A percentile compares a stretch with the other conserved stretches of the same genome.
phyloP scores from a whole-genome alignment of 1,139 yeast species.

The Suhomyces coccinellae region DNA sequence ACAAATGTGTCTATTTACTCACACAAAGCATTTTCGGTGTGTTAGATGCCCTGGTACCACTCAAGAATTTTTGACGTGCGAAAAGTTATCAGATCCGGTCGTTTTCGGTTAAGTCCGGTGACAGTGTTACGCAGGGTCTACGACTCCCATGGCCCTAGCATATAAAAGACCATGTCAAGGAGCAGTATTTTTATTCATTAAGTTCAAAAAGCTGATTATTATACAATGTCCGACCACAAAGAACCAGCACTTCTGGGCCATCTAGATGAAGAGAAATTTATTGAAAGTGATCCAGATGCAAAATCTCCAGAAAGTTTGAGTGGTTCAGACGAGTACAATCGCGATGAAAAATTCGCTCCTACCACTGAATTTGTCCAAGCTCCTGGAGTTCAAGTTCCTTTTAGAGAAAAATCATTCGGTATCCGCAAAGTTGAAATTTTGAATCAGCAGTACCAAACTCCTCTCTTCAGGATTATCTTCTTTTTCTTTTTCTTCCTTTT shows the following conservation, averaged over 20 bases:
- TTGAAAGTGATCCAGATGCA: not conserved
- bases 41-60: not conserved
- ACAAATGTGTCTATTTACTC: too few relatives aligned
- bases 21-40: not conserved
- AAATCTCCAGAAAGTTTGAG: not conserved
- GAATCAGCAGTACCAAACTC: constrained; percentile 30
- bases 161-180: not conserved
- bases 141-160: not conserved
- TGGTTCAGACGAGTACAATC: not conserved
- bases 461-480: constrained; percentile 31
- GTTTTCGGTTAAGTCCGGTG: not conserved
- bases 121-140: not conserved
- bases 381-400: not conserved
- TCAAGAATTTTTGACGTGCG: not conserved
- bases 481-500: constrained; percentile 56
- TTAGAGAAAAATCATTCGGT: constrained; percentile 29
- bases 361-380: not conserved
- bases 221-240: not conserved
- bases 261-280: not conserved
- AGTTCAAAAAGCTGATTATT: not conserved
- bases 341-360: not conserved
- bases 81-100: not conserved
- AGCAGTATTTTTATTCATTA: too few relatives aligned
- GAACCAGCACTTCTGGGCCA: not conserved
- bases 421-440: constrained; percentile 43